These are phyloP conservation scores for Udeniomyces megalosporus DNA, from an alignment of 768 basidiomycete genomes.

Conservation along the genomic window DNA sequence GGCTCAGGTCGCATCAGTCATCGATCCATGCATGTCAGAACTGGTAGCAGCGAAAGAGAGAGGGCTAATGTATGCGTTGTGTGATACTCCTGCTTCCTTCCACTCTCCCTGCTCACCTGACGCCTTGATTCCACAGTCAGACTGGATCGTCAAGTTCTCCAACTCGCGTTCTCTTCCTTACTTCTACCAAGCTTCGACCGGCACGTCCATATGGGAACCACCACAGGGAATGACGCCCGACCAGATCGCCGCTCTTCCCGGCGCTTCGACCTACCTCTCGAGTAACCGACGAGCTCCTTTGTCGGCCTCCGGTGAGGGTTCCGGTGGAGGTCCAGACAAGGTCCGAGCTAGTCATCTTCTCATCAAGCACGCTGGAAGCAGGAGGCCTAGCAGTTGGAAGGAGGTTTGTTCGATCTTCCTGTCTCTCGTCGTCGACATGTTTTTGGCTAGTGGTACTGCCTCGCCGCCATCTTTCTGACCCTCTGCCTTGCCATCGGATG, in stretches of 20 bases:
- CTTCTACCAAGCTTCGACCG: slow-evolving; percentile 62
- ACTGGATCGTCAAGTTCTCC: slow-evolving; percentile 11
- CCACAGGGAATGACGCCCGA: slow-evolving; percentile 49
- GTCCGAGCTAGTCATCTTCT: slow-evolving; percentile 91
- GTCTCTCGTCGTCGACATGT: too few relatives aligned
- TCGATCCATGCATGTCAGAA: too few relatives aligned
- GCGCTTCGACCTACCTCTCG: slow-evolving; percentile 40
- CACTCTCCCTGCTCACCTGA: too few relatives aligned
- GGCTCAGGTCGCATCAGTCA: too few relatives aligned
- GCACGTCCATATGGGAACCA: slow-evolving; percentile 61
- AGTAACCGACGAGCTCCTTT: slow-evolving; percentile 19
- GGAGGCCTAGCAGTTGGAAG: slow-evolving; percentile 35
- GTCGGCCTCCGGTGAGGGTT: slow-evolving; percentile 12
- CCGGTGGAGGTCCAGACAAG: slow-evolving; percentile 31
- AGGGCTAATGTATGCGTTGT: too few relatives aligned
- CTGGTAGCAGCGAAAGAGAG: too few relatives aligned
- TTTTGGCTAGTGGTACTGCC: too few relatives aligned
- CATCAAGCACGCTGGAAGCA: slow-evolving; percentile 54
- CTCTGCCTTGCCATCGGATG: too few relatives aligned
- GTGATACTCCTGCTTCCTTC: too few relatives aligned
- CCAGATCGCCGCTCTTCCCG: slow-evolving; percentile 47
- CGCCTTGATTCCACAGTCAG: neutral
- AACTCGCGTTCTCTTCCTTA: slow-evolving; percentile 40
- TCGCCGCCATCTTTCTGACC: too few relatives aligned
- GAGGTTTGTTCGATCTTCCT: slow-evolving; percentile 27